These are phyloP conservation scores for Stevia rebaudiana DNA, from an alignment of 140 eudicot genomes.

Conservation along the genomic window DNA sequence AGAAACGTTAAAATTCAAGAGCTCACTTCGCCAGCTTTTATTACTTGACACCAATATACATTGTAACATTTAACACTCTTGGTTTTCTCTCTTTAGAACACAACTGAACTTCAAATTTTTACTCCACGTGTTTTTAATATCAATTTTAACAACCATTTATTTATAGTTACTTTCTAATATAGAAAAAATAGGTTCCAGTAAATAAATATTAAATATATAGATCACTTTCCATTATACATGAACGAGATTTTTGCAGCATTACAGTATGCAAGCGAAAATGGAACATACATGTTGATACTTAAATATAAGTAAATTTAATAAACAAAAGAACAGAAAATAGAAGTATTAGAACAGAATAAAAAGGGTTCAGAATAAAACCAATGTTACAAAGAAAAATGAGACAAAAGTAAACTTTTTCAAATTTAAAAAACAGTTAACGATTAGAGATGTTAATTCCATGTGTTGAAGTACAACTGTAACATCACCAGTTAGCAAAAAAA, in stretches of 20 bases:
- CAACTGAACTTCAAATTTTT: not conserved
- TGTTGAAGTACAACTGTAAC: not conserved
- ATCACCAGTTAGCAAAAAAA: not conserved
- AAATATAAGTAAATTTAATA: not conserved
- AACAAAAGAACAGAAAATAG: not conserved
- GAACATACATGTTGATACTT: conserved; percentile 5
- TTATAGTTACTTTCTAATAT: not conserved
- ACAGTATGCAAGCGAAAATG: not conserved
- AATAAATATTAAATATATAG: not conserved
- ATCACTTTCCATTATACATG: not conserved
- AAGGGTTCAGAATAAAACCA: not conserved
- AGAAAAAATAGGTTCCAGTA: not conserved
- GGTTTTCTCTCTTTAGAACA: not conserved
- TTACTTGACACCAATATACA: not conserved
- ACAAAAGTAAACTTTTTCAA: not conserved
- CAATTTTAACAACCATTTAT: not conserved
- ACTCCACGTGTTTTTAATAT: not conserved
- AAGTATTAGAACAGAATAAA: not conserved
- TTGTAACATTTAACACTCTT: not conserved
- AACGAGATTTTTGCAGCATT: not conserved
- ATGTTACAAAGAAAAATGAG: not conserved
- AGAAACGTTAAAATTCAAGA: no score
- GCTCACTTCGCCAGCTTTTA: not conserved
- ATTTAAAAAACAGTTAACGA: not conserved
- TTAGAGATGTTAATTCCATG: not conserved